Base-by-base conservation (phyloP, 169 alveolate genomes). In the Cryptosporidium viatorum region DNA sequence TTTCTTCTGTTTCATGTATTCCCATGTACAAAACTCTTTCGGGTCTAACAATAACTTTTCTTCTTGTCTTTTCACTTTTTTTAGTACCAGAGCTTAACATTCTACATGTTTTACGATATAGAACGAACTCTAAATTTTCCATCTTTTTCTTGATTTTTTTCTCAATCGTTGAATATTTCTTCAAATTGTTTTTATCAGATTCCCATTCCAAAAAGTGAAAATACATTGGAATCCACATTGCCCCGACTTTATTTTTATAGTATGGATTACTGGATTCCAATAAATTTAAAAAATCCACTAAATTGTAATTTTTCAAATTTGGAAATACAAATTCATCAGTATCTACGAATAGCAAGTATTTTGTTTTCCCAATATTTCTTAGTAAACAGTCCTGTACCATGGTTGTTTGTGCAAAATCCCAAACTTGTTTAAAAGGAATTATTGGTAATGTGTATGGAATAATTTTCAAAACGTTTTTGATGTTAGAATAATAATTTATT, bases 161-260 rank as follows among this genome's bases (percentile, higher is more conserved):
- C 33, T 80, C 68, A 31, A 80, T 41, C 3, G 31, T 5, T 23
- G 62, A 41, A 67, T 80, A 80, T 62, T n/a, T 80, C 23, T 80
- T 35, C 59, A 41, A 16, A 35, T 65, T 65, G 16, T 16, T 16
- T 14, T 21, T 2, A 29, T 80, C 89, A 50, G 65, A 37, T 59
- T 59, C 68, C 89, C 89, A 80, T 21, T 80, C 89, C 37, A 80
- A 43, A 65, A 80, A 80, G 23, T 80, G 89, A n/a, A 80, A 65
- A 62, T 60, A 59, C 89, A 80, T 80, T 14, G 89, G 89, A 45
- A 80, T 43, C 89, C 89, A 80, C 35, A 80, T n/a, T 14, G 89
- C 89, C 35, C 89, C 89, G 43, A 80, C 65, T 10, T 65, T 37
- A 12, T 65, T 65, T 21, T 52, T 71, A 14, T 71, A 21, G 23